Base-by-base conservation (phyloP, 169 alveolate species). In the Plasmodium chabaudi region DNA sequence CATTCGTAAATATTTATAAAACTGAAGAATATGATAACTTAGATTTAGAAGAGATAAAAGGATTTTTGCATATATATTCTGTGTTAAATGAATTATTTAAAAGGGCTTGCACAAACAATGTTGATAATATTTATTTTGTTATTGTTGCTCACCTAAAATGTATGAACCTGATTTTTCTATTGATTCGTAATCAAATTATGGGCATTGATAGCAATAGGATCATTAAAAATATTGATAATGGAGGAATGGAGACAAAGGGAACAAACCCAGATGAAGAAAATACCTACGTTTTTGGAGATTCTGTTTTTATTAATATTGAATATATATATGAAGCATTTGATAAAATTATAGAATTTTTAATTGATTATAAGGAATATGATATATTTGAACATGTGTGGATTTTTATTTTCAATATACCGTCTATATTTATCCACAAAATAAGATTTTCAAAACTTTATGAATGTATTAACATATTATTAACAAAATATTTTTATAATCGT, bases 351-450 rank as follows among this genome's bases (percentile, higher is more conserved):
- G 77, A 68, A 12, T 59, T 46, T 12, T 61, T 82, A 55, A 6
- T 19, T 56, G 74, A 82, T 19, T 61, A 67, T 65, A 12, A 49
- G 15, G 90, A 82, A 39, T 82, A 21, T 82, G 90, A 82, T 34
- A 44, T 82, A 25, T 82, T 67, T 67, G 72, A 82, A 21, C 82
- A 82, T 49, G 10, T 82, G 59, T 82, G 68, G 46, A 42, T 46
- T 53, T 82, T 82, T 27, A 12, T 82, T 39, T 67, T 82, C 60
- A 82, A 82, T 67, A 82, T 82, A 21, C 90, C 90, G 10, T 25
- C 39, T 27, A 17, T 60, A 67, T 67, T 67, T 67, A 67, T 82
- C 12, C 23, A 47, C 39, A 82, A 82, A 34, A 67, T 82, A 55
- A 82, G 67, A 55, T 82, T 82, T 55, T 46, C 15, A 82, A 82